These are phyloP conservation scores for Gymnopilus junonius DNA, from an alignment of 768 basidiomycete genomes.

Conservation along the genomic window DNA sequence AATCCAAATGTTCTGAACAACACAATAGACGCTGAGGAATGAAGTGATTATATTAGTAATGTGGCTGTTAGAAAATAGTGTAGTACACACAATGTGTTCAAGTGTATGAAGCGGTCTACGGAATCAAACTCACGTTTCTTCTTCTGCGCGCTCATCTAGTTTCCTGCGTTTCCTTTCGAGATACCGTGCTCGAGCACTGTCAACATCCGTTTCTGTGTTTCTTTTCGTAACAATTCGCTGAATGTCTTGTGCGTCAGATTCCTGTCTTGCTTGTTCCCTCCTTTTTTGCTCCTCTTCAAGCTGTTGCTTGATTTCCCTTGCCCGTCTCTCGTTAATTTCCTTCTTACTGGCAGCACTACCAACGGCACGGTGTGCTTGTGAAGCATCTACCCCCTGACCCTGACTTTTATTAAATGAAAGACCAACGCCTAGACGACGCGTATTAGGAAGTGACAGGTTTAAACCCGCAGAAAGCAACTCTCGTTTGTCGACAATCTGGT, in stretches of 20 bases:
- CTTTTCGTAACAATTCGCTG: slow-evolving; percentile 72
- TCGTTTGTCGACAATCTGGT: slow-evolving; percentile 95
- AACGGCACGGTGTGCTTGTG: slow-evolving; percentile 71
- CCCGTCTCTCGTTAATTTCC: slow-evolving; percentile 86
- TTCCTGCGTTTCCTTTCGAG: slow-evolving; percentile 80
- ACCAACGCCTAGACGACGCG: slow-evolving; percentile 64
- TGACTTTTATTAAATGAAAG: slow-evolving; percentile 26
- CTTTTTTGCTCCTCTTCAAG: slow-evolving; percentile 76
- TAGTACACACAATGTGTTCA: slow-evolving; percentile 12
- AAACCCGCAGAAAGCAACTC: slow-evolving; percentile 90
- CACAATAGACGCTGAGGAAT: slow-evolving; percentile 11
- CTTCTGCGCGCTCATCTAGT: slow-evolving; percentile 48
- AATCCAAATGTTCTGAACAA: slow-evolving; percentile 17
- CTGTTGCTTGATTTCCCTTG: slow-evolving; percentile 77
- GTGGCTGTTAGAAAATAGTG: slow-evolving; percentile 8
- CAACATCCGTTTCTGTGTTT: slow-evolving; percentile 75
- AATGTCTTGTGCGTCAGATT: slow-evolving; percentile 64
- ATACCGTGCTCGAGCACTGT: slow-evolving; percentile 76
- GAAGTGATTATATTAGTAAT: slow-evolving; percentile 1
- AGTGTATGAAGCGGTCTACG: not conserved
- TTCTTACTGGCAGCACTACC: slow-evolving; percentile 79
- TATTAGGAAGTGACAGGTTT: slow-evolving; percentile 86
- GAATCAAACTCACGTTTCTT: slow-evolving; percentile 3
- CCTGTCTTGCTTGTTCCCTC: slow-evolving; percentile 56
- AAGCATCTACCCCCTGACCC: slow-evolving; percentile 19